Evolutionary conservation across 2,329 filamentous ascomycete species (phyloP).

Genomic region (Aspergillus flavus): DNA sequence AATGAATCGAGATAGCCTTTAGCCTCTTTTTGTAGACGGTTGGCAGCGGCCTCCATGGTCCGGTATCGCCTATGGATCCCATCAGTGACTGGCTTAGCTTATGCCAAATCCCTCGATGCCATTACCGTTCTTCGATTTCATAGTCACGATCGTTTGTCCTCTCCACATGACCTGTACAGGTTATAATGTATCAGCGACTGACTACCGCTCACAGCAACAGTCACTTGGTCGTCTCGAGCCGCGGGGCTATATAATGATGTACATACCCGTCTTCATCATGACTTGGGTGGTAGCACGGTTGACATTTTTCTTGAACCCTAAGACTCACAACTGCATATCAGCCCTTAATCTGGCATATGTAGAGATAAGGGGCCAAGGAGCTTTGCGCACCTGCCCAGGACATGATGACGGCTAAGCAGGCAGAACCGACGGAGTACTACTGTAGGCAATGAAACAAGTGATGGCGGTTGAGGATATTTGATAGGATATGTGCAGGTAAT

Average conservation of each 20-base stretch:
- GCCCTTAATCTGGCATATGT: neutral
- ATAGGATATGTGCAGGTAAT: neutral
- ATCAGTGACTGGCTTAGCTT: conserved; percentile 16
- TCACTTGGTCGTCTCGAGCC: conserved; percentile 1
- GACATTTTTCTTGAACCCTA: conserved; percentile 94
- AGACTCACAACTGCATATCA: conserved; percentile 9
- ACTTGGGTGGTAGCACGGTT: conserved; percentile 98
- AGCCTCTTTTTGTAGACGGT: conserved; percentile 92
- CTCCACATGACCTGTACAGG: conserved; percentile 78
- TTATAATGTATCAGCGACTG: conserved; percentile 7
- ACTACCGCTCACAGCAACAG: neutral
- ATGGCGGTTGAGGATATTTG: neutral
- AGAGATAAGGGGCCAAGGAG: neutral
- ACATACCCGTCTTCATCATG: conserved; percentile 96
- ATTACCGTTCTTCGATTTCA: conserved; percentile 88
- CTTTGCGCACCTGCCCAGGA: conserved; percentile 67
- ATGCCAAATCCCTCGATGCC: conserved; percentile 1
- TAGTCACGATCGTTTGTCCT: conserved; percentile 98
- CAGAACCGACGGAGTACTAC: conserved; percentile 2
- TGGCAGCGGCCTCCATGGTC: conserved; percentile 93
- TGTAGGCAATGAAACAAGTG: neutral
- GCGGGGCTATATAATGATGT: conserved; percentile 21
- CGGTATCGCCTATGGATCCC: conserved; percentile 73
- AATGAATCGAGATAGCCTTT: conserved; percentile 97
- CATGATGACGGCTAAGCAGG: conserved; percentile 52